These are phyloP conservation scores for Gossypioides kirkii DNA, from an alignment of 345 rosid species.

Conservation along the genomic window DNA sequence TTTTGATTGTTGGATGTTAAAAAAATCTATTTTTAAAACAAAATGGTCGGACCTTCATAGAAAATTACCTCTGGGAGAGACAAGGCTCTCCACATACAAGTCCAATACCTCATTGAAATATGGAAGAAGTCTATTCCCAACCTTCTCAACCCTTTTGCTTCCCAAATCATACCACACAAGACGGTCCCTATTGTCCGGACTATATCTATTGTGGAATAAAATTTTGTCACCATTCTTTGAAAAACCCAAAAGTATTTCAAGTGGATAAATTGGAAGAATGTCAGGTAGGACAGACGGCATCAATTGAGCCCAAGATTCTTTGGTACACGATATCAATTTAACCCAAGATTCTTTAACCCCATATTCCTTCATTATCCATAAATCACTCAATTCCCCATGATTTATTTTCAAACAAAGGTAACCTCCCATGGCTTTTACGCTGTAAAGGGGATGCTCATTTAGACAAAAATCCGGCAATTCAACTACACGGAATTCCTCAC, in stretches of 20 bases:
- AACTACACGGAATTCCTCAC: slow-evolving; percentile 6
- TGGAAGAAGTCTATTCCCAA: not conserved
- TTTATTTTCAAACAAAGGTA: slow-evolving; percentile 23
- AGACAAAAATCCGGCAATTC: slow-evolving; percentile 18
- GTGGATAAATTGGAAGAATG: not conserved
- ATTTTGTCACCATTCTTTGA: not conserved
- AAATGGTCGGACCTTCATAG: too few relatives aligned
- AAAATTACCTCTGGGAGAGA: too few relatives aligned
- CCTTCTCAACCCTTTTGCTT: not conserved
- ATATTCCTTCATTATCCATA: slow-evolving; percentile 5
- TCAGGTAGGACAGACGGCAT: too few relatives aligned
- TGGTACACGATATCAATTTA: not conserved
- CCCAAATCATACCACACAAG: not conserved
- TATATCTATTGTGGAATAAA: not conserved
- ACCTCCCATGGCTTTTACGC: slow-evolving; percentile 25
- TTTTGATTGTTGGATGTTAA: too few relatives aligned
- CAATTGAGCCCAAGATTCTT: too few relatives aligned
- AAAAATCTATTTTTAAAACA: too few relatives aligned
- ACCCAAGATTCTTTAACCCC: not conserved
- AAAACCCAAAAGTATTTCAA: not conserved
- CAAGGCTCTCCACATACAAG: too few relatives aligned
- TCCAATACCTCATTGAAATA: too few relatives aligned
- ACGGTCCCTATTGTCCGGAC: too few relatives aligned
- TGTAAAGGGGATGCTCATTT: slow-evolving; percentile 3
- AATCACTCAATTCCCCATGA: too few relatives aligned